Conservation (phyloP, 176 grass and related monocot species). For the Phragmites australis region DNA sequence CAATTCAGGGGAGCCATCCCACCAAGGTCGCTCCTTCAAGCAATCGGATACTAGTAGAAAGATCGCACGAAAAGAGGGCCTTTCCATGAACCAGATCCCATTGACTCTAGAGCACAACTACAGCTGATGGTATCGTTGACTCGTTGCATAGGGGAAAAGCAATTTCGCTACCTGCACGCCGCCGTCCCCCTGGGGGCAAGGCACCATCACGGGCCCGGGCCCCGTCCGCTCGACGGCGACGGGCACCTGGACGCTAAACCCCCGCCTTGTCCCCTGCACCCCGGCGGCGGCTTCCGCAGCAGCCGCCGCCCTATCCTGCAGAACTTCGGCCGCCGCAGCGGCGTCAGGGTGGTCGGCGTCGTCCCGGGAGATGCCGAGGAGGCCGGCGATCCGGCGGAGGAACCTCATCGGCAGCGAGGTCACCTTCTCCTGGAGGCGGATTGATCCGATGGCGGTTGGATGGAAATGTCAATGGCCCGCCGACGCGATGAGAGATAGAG, state of each 20-base stretch:
- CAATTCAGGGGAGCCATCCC: conserved; percentile 13
- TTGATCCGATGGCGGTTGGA: conserved; percentile 36
- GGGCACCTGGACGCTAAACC: conserved; percentile 58
- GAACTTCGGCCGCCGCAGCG: conserved; percentile 11
- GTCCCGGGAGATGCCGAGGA: conserved; percentile 50
- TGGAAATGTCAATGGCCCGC: conserved; percentile 31
- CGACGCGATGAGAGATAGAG: conserved; percentile 9
- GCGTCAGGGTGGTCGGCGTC: conserved; percentile 44
- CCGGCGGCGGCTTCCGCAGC: background rate
- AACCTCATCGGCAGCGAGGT: conserved; percentile 43
- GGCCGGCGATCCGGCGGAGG: conserved; percentile 43
- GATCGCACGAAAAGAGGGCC: no score
- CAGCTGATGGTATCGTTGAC: background rate
- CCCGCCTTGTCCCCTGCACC: conserved; percentile 32
- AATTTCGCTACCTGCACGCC: conserved; percentile 54
- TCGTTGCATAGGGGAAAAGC: background rate
- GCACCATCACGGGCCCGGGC: conserved; percentile 40
- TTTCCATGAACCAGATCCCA: conserved; percentile 34
- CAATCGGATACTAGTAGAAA: background rate
- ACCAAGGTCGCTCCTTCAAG: background rate
- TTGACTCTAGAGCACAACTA: conserved; percentile 12
- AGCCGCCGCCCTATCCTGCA: conserved; percentile 35
- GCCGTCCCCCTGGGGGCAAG: conserved; percentile 52
- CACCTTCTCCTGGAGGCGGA: background rate
- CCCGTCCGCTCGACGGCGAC: conserved; percentile 49